Evolutionary conservation across 2,329 filamentous ascomycete genomes (phyloP), one percentile per base, ranked within the genome.

Genomic region (Leptosphaerulina australis): DNA sequence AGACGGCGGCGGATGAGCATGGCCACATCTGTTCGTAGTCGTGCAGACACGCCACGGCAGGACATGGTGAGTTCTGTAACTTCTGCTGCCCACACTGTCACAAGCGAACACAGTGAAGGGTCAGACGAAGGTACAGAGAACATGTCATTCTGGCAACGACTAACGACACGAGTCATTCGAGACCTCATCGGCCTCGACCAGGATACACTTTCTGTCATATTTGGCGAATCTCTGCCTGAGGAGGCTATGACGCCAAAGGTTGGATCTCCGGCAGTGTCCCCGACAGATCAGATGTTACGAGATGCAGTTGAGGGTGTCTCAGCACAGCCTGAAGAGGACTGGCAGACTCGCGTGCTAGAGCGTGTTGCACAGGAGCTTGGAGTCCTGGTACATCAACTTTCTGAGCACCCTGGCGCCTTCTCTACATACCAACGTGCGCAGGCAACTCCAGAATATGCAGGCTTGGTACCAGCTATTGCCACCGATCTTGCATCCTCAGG

Each of bases 151-250:
- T 90, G 91, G 84, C 85, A 86, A 53, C 83, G 88, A 9, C 84
- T 97, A 39, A 96, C 93, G 2, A 84, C 88, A 50, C 90, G 87
- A 63, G 88, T 97, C 21, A 91, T 99, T 61, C 84, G 86, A 43
- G 91, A 97, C 67, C 76, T 99, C 33, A 88, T 97, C 69, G 93
- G 93, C 7, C 88, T 99, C 46, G 92, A 97, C 63, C 91, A 97
- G 56, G 83, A 84, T 39, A 79, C 94, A 15, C 81, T 99, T 7
- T 89, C 89, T 0, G 86, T 97, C 39, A 86, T 99, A 7, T 87
- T 97, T 47, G 94, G 94, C 10, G 91, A 97, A 69, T 78, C 83
- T 2, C 75, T 96, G 18, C 85, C 86, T 2, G 67, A 75, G 30
- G 75, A 77, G 36, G 67, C 62, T 9, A 46, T 46, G 22, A 55